A percentile compares a stretch with the other conserved stretches of the same genome.
Conservation (phyloP, 495 filamentous ascomycete genomes). For the Podospora tetraspora region DNA sequence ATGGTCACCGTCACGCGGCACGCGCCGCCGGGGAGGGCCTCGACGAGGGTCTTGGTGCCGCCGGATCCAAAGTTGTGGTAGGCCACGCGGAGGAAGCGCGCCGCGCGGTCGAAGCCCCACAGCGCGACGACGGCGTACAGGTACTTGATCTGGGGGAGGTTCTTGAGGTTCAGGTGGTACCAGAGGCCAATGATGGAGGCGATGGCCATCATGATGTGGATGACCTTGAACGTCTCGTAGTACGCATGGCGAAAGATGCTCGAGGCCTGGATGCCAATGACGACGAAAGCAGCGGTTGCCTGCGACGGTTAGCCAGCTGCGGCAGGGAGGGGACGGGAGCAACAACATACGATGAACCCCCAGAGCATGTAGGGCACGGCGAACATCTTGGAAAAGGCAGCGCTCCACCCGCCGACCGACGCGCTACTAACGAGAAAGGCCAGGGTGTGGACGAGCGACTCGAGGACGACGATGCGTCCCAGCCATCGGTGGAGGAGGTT, state of each 20-base stretch:
- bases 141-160: constrained; percentile 58
- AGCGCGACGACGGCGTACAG: constrained; percentile 54
- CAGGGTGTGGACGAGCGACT: constrained; percentile 58
- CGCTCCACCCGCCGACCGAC: constrained; percentile 40
- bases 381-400: constrained; percentile 35
- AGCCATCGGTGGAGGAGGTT: constrained; percentile 79
- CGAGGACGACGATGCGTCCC: constrained; percentile 64
- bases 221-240: constrained; percentile 78
- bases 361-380: constrained; percentile 39
- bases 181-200: constrained; percentile 62
- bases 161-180: constrained; percentile 59
- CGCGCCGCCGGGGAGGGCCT: constrained; percentile 61
- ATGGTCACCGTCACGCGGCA: constrained; percentile 69
- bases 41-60: constrained; percentile 53
- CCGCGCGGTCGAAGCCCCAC: constrained; percentile 60
- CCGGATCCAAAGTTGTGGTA: constrained; percentile 67
- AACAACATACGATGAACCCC: constrained; percentile 52
- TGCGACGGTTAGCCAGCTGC: constrained; percentile 20
- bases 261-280: constrained; percentile 63
- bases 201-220: constrained; percentile 67
- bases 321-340: background rate
- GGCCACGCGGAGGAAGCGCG: constrained; percentile 47
- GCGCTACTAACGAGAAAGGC: constrained; percentile 37
- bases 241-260: constrained; percentile 81
- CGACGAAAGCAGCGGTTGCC: constrained; percentile 55